phyloP scores from a whole-genome alignment of 1,284 basidiomycete species.

The Xerocomus minutiporus region DNA sequence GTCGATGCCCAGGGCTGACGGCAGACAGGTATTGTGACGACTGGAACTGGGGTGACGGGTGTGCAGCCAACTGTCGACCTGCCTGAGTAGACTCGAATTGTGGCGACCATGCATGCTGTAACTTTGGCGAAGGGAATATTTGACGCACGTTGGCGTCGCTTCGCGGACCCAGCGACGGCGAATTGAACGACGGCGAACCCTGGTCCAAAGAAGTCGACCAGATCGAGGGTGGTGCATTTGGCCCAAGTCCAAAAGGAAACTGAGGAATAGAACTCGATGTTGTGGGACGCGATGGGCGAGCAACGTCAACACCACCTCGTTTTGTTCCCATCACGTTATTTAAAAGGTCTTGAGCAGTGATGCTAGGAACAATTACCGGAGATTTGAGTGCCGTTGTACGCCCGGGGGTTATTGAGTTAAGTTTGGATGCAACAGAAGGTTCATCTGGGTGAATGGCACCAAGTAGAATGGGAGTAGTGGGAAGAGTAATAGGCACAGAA shows the following conservation, averaged over 20 bases:
- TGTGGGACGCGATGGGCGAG: constrained; percentile 27
- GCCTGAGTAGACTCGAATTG: constrained; percentile 22
- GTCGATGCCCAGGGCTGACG: constrained; percentile 15
- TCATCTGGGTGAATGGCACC: constrained; percentile 29
- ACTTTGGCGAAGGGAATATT: constrained; percentile 12
- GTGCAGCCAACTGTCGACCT: constrained; percentile 4
- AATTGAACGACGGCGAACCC: constrained; percentile 24
- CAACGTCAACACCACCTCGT: constrained; percentile 14
- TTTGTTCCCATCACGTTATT: constrained; percentile 47
- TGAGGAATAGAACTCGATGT: constrained; percentile 34
- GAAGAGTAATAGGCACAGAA: constrained; percentile 12
- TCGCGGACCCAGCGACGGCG: constrained; percentile 15
- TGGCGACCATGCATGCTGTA: constrained; percentile 18
- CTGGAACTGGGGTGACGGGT: constrained; percentile 12
- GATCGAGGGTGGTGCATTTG: constrained; percentile 43
- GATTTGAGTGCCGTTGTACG: constrained; percentile 19
- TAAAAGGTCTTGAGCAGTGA: constrained; percentile 61
- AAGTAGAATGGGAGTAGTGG: constrained; percentile 19
- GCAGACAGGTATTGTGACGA: constrained; percentile 11
- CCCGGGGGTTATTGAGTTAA: constrained; percentile 20
- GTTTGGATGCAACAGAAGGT: constrained; percentile 15
- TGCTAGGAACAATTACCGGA: constrained; percentile 31
- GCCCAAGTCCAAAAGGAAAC: constrained; percentile 43
- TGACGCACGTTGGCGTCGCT: constrained; percentile 20
- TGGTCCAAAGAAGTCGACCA: constrained; percentile 54